Evolutionary conservation across 257 asterid species (phyloP).

Genomic region (Solanum paucissectum): DNA sequence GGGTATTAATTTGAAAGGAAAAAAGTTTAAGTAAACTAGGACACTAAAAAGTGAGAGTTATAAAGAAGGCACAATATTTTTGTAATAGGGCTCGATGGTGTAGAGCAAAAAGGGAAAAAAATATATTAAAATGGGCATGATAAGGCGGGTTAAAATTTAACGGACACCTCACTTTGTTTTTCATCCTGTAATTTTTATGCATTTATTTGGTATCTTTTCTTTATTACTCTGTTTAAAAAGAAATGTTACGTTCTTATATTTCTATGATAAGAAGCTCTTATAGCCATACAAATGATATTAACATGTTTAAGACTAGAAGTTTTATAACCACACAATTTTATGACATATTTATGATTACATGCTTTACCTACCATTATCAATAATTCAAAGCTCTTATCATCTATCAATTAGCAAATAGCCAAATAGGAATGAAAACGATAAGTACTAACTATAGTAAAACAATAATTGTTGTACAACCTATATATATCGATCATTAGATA

Average conservation of each 20-base stretch:
- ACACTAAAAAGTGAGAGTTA: neutral
- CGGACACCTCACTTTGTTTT: fast-evolving
- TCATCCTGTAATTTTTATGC: too few relatives aligned
- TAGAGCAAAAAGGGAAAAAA: neutral
- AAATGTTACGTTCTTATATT: too few relatives aligned
- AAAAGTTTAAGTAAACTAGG: neutral
- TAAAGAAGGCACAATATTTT: neutral
- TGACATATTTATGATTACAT: neutral
- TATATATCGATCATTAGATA: too few relatives aligned
- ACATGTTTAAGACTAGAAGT: neutral
- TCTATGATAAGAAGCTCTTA: neutral
- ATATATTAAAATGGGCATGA: too few relatives aligned
- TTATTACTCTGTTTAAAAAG: too few relatives aligned
- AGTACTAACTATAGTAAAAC: neutral
- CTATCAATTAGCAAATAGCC: neutral
- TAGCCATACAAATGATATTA: neutral
- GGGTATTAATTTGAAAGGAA: neutral
- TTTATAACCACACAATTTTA: neutral
- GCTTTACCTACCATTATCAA: neutral
- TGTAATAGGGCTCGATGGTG: neutral
- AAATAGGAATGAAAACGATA: neutral
- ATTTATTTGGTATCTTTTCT: too few relatives aligned
- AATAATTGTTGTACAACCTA: neutral
- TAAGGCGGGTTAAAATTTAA: fast-evolving
- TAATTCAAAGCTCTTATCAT: neutral